phyloP scores from a whole-genome alignment of 1,139 yeast genomes.

The Suhomyces bokatorum region DNA sequence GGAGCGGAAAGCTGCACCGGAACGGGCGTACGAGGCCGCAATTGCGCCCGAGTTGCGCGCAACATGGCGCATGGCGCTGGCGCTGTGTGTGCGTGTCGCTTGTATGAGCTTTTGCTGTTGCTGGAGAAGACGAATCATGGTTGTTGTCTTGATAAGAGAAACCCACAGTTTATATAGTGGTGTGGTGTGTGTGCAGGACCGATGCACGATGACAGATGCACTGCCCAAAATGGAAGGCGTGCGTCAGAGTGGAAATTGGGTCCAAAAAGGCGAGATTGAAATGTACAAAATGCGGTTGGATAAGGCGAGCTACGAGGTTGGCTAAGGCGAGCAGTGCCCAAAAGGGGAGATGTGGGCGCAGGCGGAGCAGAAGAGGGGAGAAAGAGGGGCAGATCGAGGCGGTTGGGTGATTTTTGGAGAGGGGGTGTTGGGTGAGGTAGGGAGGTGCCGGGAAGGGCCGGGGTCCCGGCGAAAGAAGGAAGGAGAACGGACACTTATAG shows the following conservation, averaged over 20 bases:
- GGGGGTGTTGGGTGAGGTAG: background rate
- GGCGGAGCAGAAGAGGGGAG: background rate
- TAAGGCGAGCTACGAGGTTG: background rate
- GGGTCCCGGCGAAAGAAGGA: background rate
- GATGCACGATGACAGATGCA: background rate
- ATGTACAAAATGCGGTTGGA: background rate
- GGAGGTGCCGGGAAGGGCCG: background rate
- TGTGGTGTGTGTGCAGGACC: background rate
- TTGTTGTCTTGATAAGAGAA: slow-evolving; percentile 1
- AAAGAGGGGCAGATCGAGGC: background rate
- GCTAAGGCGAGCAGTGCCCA: background rate
- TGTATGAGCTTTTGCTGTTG: background rate
- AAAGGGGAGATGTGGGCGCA: background rate
- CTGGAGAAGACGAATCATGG: slow-evolving; percentile 1
- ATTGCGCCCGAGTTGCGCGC: background rate
- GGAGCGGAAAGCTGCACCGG: slow-evolving; percentile 2
- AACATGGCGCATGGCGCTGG: background rate
- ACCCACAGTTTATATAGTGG: background rate
- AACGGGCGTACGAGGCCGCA: background rate
- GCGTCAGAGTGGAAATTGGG: background rate
- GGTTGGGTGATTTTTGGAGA: background rate
- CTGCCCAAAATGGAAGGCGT: background rate
- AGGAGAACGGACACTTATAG: too few relatives aligned
- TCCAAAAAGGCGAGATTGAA: too few relatives aligned
- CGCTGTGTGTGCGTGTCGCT: background rate